Conservation (phyloP, 257 asterid species). For the Solanum paucissectum region DNA sequence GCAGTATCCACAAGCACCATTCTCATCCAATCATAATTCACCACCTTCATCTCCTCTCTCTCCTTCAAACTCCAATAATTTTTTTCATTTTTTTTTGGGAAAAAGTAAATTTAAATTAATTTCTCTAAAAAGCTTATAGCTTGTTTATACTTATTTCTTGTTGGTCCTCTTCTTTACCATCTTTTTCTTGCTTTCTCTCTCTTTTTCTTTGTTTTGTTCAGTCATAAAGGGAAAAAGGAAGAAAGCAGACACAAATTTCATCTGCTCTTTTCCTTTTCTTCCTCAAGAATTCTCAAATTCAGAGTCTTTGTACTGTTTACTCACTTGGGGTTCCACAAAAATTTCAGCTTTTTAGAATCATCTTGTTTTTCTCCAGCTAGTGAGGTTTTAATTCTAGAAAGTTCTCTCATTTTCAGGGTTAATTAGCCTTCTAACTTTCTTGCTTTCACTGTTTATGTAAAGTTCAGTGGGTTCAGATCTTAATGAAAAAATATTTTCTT, state of each 20-base stretch:
- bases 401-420: neutral
- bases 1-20: conserved; percentile 70
- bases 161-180: conserved; percentile 9
- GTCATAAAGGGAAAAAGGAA: conserved; percentile 22
- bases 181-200: conserved; percentile 19
- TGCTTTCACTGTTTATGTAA: neutral
- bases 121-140: conserved; percentile 28
- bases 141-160: conserved; percentile 3
- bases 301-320: conserved; percentile 7
- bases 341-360: conserved; percentile 34
- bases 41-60: conserved; percentile 30
- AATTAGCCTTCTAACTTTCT: neutral
- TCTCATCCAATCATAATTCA: conserved; percentile 60
- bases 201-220: conserved; percentile 15
- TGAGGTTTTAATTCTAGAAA: neutral
- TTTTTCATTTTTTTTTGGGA: neutral
- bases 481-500: neutral
- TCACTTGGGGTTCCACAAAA: conserved; percentile 18
- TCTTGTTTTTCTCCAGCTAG: conserved; percentile 18
- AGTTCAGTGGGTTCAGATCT: conserved; percentile 35
- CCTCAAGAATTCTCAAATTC: conserved; percentile 21
- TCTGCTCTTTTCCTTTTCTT: conserved; percentile 17
- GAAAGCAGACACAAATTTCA: conserved; percentile 34
- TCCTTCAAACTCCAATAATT: neutral
- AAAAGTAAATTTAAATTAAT: conserved; percentile 22